Evolutionary conservation across 164 flowering plant species (phyloP), one percentile per base, ranked within the genome.

Genomic region (Annona squamosa): DNA sequence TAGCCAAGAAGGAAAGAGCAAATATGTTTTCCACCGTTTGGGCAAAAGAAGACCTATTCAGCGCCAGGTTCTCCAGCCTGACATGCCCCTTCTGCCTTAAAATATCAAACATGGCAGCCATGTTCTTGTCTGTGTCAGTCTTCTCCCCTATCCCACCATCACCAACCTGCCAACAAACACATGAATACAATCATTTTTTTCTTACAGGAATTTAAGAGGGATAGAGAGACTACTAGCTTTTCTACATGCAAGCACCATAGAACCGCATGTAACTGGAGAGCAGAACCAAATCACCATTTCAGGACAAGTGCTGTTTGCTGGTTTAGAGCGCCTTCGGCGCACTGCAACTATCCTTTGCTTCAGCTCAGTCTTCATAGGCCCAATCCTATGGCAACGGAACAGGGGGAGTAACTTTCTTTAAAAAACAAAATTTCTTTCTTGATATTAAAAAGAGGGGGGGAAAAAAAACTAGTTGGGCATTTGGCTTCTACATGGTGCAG

Each of bases 11-110:
- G 3, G 96, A 93, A 46, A 93, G 74, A 52, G 98, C 90, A 89
- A 93, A 93, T 62, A 91, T 72, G 77, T 93, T 93, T 75, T 93
- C 98, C 43, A 91, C 93, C 0, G 95, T 89, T 76, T 91, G 92
- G n/a, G 93, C 89, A 81, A 93, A 91, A 4, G 97, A 91, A 4
- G 66, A 81, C 61, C 91, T 80, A 72, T 90, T 93, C 76, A 93
- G 66, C 6, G 90, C 75, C 76, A 93, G 61, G 75, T 78, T 75
- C 75, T 91, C 97, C 78, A 93, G 88, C 74, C 73, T 84, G 67
- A 86, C 93, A 26, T 62, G 67, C 71, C 77, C 87, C 75, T 82
- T 85, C 83, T 59, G 86, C 79, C 83, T 84, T 78, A 94, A 79
- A 10, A 90, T 84, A 61, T 84, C 80, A 81, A 92, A 94, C 91